Conservation (phyloP, 2,329 filamentous ascomycete species). For the Exophiala sideris region DNA sequence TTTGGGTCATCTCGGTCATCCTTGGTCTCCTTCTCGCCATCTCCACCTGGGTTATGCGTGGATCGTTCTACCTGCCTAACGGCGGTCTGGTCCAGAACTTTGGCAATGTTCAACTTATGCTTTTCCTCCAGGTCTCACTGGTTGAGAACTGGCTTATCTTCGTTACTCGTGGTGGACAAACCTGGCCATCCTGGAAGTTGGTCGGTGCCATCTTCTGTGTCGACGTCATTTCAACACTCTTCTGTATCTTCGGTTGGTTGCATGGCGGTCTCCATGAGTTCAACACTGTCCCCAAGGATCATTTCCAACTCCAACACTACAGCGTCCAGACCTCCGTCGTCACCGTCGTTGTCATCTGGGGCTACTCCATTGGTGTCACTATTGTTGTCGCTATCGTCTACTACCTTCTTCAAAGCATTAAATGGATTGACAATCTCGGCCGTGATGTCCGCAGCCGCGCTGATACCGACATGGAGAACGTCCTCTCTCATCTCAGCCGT, state of each 20-base stretch:
- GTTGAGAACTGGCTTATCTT: constrained; percentile 98
- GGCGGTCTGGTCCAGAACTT: constrained; percentile 74
- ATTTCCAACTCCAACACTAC: constrained; percentile 25
- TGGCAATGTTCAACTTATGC: constrained; percentile 69
- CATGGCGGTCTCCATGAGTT: constrained; percentile 49
- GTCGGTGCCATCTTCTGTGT: constrained; percentile 68
- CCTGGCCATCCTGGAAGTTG: constrained; percentile 72
- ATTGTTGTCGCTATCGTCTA: constrained; percentile 53
- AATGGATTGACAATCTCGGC: constrained; percentile 49
- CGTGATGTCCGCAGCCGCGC: constrained; percentile 50
- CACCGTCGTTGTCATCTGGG: constrained; percentile 52
- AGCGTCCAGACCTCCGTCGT: constrained; percentile 44
- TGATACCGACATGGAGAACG: constrained; percentile 54
- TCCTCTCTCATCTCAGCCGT: constrained; percentile 51
- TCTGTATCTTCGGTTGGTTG: constrained; percentile 73
- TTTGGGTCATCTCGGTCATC: constrained; percentile 71
- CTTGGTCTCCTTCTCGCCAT: constrained; percentile 66
- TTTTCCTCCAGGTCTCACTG: constrained; percentile 88
- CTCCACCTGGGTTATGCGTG: constrained; percentile 71
- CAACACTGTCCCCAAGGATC: constrained; percentile 34
- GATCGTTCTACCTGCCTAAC: constrained; percentile 63
- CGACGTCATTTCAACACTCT: constrained; percentile 68
- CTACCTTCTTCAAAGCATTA: constrained; percentile 47
- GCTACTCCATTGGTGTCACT: constrained; percentile 52
- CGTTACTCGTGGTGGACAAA: constrained; percentile 81